phyloP scores from a whole-genome alignment of 2,329 filamentous ascomycete species.

The Aspergillus ibericus region DNA sequence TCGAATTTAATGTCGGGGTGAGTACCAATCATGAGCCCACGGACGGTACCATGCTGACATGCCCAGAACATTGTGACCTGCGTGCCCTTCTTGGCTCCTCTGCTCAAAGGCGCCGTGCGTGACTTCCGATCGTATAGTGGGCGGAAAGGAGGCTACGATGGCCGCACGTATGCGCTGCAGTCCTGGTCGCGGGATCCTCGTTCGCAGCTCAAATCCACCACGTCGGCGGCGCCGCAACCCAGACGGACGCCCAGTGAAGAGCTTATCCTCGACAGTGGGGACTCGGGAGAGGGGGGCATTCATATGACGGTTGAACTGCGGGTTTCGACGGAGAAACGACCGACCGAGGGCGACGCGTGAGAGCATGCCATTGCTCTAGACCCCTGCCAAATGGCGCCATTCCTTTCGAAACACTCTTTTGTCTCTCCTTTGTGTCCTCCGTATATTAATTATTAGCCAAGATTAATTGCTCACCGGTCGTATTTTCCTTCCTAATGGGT shows the following conservation, averaged over 20 bases:
- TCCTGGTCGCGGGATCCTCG: conserved; percentile 23
- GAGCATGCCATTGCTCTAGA: not conserved
- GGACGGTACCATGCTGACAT: not conserved
- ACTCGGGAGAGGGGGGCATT: conserved; percentile 21
- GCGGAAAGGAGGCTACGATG: conserved; percentile 48
- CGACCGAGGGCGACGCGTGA: not conserved
- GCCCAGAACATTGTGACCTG: conserved; percentile 38
- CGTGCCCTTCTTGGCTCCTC: conserved; percentile 34
- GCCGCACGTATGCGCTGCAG: conserved; percentile 24
- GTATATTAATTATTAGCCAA: not conserved
- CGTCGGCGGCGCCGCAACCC: conserved; percentile 2
- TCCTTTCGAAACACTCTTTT: not conserved
- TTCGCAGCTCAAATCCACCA: not conserved
- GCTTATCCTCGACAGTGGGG: conserved; percentile 23
- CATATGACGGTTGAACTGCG: conserved; percentile 31
- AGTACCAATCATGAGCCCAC: conserved; percentile 16
- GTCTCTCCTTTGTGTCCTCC: not conserved
- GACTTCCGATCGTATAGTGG: conserved; percentile 28
- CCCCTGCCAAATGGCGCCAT: not conserved
- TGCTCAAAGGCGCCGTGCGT: conserved; percentile 27
- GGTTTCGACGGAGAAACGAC: conserved; percentile 19
- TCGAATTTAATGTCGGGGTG: conserved; percentile 60
- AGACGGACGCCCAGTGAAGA: conserved; percentile 29
- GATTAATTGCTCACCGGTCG: not conserved
- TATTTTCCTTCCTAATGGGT: not conserved